Percentiles rank a stretch among this genome's conserved stretches.
These are phyloP conservation scores for Cutaneotrichosporon mucoides DNA, from an alignment of 1,284 basidiomycete genomes.

Conservation along the genomic window DNA sequence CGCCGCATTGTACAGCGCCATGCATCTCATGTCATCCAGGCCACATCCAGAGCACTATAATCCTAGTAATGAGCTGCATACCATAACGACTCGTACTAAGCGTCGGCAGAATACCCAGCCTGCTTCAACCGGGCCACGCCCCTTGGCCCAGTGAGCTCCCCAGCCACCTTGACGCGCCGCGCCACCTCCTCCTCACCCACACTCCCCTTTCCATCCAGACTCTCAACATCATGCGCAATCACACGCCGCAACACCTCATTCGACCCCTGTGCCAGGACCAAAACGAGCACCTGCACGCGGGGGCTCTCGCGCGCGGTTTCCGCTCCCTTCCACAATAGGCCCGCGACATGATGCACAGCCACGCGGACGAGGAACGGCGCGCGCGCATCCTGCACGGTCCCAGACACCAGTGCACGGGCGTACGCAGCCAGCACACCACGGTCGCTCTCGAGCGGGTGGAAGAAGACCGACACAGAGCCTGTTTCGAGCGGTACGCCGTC, in stretches of 20 bases:
- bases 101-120: background rate
- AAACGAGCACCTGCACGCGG: conserved; percentile 14
- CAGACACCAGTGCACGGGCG: conserved; percentile 44
- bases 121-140: conserved; percentile 5
- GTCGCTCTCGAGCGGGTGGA: conserved; percentile 68
- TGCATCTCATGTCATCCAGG: background rate
- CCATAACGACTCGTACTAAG: too few species aligned
- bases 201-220: background rate
- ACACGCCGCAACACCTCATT: conserved; percentile 7
- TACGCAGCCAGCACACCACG: conserved; percentile 60
- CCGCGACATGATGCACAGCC: conserved; percentile 74
- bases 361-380: conserved; percentile 61
- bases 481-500: conserved; percentile 30
- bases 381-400: conserved; percentile 39
- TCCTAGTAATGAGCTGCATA: too few species aligned
- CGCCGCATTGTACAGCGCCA: background rate
- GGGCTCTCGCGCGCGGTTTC: conserved; percentile 7
- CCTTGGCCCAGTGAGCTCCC: conserved; percentile 5
- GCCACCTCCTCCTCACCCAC: background rate
- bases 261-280: conserved; percentile 8
- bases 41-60: too few species aligned
- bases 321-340: conserved; percentile 61
- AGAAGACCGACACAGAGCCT: conserved; percentile 56
- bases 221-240: conserved; percentile 1
- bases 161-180: background rate